Evolutionary conservation across 1,139 yeast species (phyloP).

Genomic region (Kodamaea anthophila): DNA sequence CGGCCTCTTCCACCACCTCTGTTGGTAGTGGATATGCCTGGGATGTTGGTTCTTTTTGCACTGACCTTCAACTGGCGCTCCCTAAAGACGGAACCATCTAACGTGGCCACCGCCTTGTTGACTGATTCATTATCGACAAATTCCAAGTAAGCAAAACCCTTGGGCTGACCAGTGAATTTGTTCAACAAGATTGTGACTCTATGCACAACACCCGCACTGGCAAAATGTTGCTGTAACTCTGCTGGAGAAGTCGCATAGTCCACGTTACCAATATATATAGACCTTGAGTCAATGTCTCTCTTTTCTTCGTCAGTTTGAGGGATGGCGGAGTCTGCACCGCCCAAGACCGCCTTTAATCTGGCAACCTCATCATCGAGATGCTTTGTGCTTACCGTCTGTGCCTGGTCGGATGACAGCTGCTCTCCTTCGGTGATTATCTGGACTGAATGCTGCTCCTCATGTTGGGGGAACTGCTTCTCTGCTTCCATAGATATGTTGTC

Average conservation of each 20-base stretch:
- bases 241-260: slow-evolving; percentile 76
- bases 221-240: slow-evolving; percentile 74
- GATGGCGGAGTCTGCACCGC: slow-evolving; percentile 10
- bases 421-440: slow-evolving; percentile 2
- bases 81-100: slow-evolving; percentile 60
- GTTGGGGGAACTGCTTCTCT: slow-evolving; percentile 7
- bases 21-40: slow-evolving; percentile 51
- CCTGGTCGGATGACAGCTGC: slow-evolving; percentile 1
- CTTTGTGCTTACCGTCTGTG: slow-evolving; percentile 7
- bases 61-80: slow-evolving; percentile 67
- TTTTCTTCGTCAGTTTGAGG: slow-evolving; percentile 28
- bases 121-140: slow-evolving; percentile 62
- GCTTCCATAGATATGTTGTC: slow-evolving; percentile 10
- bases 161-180: slow-evolving; percentile 70
- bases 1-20: slow-evolving; percentile 31
- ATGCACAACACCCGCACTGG: slow-evolving; percentile 68
- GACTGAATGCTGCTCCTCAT: neutral
- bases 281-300: slow-evolving; percentile 59
- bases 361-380: slow-evolving; percentile 15
- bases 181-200: slow-evolving; percentile 77
- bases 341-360: slow-evolving; percentile 12
- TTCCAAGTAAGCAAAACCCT: slow-evolving; percentile 83
- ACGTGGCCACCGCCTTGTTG: slow-evolving; percentile 52
- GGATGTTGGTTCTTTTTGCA: slow-evolving; percentile 76
- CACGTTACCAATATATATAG: slow-evolving; percentile 84